These are phyloP conservation scores for Botrytis sinoallii DNA, from an alignment of 2,329 filamentous ascomycete genomes.

Conservation along the genomic window DNA sequence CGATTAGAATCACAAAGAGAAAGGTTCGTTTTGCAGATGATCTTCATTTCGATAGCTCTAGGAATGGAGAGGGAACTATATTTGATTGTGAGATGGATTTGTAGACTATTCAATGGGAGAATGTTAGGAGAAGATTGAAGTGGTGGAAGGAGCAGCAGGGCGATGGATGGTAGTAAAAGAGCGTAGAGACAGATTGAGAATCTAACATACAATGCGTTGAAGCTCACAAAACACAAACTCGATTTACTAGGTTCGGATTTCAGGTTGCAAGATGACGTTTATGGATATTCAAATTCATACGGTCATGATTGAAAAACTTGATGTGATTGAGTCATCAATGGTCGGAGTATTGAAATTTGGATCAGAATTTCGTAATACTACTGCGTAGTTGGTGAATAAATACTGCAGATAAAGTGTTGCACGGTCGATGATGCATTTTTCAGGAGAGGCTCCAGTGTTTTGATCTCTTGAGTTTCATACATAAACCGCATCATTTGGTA, in stretches of 20 bases:
- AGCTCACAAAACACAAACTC: background rate
- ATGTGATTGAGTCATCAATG: background rate
- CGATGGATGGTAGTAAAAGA: background rate
- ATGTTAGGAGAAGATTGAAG: background rate
- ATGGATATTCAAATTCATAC: background rate
- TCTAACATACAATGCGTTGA: background rate
- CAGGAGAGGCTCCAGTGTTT: too few species aligned
- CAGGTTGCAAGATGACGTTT: accelerated
- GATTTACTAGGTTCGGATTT: background rate
- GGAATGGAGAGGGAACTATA: background rate
- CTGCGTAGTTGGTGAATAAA: background rate
- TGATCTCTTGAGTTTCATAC: background rate
- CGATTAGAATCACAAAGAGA: background rate
- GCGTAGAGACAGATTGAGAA: background rate
- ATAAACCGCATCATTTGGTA: accelerated
- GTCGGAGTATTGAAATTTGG: background rate
- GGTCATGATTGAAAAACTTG: background rate
- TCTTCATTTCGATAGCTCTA: background rate
- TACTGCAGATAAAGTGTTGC: background rate
- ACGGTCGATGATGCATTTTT: background rate
- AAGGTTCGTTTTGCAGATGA: background rate
- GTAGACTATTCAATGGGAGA: accelerated
- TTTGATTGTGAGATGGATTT: background rate
- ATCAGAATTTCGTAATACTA: background rate
- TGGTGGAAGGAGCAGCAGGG: background rate